Evolutionary conservation across 2,329 filamentous ascomycete species (phyloP).

Genomic region (Dactylellina parvicollis): DNA sequence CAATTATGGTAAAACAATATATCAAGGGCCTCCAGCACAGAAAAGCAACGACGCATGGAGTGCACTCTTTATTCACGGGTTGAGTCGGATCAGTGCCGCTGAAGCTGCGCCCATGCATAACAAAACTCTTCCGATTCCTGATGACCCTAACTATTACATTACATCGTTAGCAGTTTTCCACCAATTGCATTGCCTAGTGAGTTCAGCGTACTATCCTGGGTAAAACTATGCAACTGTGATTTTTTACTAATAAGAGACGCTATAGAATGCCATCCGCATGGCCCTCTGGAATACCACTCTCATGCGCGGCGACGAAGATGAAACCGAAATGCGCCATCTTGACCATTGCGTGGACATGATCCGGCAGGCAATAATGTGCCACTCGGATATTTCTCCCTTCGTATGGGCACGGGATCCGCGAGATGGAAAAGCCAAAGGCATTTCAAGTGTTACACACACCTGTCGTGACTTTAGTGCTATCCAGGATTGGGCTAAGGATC

Average conservation of each 20-base stretch:
- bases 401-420: conserved; percentile 21
- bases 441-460: conserved; percentile 20
- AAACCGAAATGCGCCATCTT: conserved; percentile 24
- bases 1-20: conserved; percentile 25
- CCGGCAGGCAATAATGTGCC: conserved; percentile 20
- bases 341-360: conserved; percentile 28
- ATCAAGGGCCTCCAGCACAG: conserved; percentile 18
- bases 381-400: conserved; percentile 17
- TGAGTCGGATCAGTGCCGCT: conserved; percentile 15
- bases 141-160: conserved; percentile 25
- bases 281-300: conserved; percentile 20
- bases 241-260: background rate
- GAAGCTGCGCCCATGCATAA: conserved; percentile 26
- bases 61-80: conserved; percentile 15
- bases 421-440: conserved; percentile 22
- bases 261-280: conserved; percentile 25
- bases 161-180: conserved; percentile 24
- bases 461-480: conserved; percentile 22
- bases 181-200: conserved; percentile 24
- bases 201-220: too few relatives aligned
- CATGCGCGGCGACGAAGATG: conserved; percentile 15
- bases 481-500: conserved; percentile 9
- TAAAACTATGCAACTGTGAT: too few relatives aligned
- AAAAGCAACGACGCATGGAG: conserved; percentile 23
- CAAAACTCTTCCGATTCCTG: conserved; percentile 23